Evolutionary conservation across 148 eudicot species (phyloP).

Genomic region (Suaeda aralocaspica): DNA sequence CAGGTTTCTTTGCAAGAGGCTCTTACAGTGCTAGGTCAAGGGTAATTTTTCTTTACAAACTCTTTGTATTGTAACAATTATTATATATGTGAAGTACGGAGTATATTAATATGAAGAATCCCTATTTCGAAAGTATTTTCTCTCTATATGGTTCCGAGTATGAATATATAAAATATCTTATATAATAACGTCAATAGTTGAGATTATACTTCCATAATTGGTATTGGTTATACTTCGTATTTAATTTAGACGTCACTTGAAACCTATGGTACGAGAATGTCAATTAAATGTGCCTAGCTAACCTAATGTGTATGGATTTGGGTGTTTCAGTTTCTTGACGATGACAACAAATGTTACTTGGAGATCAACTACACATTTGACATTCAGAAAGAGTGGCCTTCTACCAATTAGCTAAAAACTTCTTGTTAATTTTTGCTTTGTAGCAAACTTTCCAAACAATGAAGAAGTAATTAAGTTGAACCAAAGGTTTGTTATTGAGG

Average conservation of each 20-base stretch:
- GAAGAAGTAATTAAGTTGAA: not conserved
- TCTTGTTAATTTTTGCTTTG: not conserved
- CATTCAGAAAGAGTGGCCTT: constrained; percentile 59
- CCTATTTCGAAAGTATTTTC: no score
- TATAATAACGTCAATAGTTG: no score
- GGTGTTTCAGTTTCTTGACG: constrained; percentile 49
- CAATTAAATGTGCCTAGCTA: no score
- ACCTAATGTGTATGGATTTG: not conserved
- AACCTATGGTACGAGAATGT: no score
- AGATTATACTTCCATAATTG: no score
- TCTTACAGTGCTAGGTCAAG: constrained; percentile 56
- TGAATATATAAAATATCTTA: no score
- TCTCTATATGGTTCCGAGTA: no score
- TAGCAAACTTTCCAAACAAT: not conserved
- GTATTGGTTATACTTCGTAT: no score
- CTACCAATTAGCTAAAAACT: no score
- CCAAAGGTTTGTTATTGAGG: not conserved
- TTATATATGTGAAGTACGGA: not conserved
- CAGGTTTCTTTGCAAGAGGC: constrained; percentile 73
- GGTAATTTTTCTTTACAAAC: constrained; percentile 26
- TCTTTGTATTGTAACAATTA: not conserved
- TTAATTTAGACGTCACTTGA: not conserved
- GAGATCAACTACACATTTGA: constrained; percentile 63
- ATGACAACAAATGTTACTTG: constrained; percentile 66
- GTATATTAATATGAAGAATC: no score